Evolutionary conservation across 805 yeast species (phyloP).

Genomic region (Candida rishiriensis): DNA sequence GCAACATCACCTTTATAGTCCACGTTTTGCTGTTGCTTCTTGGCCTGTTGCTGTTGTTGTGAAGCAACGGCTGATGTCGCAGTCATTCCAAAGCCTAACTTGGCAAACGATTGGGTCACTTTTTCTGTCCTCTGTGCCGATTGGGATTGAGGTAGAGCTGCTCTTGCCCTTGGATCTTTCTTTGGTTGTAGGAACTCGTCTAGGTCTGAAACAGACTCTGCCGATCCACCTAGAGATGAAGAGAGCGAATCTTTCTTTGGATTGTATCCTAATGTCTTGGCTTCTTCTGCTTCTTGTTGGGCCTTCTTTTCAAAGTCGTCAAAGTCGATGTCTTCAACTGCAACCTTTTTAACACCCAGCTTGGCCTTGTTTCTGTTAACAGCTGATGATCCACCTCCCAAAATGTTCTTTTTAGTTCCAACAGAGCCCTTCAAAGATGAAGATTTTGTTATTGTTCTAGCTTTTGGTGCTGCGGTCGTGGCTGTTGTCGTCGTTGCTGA

Average conservation of each 20-base stretch:
- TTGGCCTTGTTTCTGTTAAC: conserved; percentile 52
- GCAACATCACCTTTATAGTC: conserved; percentile 72
- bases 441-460: conserved; percentile 29
- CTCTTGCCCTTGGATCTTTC: conserved; percentile 11
- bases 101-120: conserved; percentile 69
- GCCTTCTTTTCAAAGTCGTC: conserved; percentile 73
- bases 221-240: neutral
- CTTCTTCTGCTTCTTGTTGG: conserved; percentile 72
- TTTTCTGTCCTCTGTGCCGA: conserved; percentile 32
- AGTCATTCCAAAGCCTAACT: conserved; percentile 87
- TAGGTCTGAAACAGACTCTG: conserved; percentile 7
- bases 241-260: conserved; percentile 28
- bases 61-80: conserved; percentile 50
- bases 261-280: conserved; percentile 48
- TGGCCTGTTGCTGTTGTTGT: conserved; percentile 8
- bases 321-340: conserved; percentile 47
- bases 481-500: conserved; percentile 22
- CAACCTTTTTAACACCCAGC: conserved; percentile 53
- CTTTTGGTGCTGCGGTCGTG: conserved; percentile 26
- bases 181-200: conserved; percentile 14
- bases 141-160: conserved; percentile 12
- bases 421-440: conserved; percentile 12
- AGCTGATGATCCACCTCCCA: conserved; percentile 37
- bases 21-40: conserved; percentile 28
- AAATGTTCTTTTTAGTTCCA: conserved; percentile 31